Evolutionary conservation across 176 grass and related monocot genomes (phyloP).

Genomic region (Musa itinerans): DNA sequence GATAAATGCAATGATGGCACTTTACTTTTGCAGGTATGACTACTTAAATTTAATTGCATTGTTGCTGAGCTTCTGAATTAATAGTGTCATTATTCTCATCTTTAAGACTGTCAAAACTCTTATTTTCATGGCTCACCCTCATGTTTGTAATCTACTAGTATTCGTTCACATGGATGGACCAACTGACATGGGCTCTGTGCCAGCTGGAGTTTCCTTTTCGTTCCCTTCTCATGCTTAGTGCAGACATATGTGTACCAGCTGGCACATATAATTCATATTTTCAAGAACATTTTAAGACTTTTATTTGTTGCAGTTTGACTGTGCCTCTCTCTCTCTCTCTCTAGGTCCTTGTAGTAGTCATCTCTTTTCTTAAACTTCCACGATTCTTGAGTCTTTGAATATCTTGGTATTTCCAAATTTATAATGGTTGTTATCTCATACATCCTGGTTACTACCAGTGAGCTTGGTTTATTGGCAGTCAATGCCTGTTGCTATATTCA

Average conservation of each 20-base stretch:
- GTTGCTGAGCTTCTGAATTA: background rate
- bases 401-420: background rate
- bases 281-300: too few species aligned
- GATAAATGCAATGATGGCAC: constrained; percentile 81
- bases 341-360: background rate
- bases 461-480: background rate
- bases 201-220: too few species aligned
- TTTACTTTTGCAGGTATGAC: constrained; percentile 86
- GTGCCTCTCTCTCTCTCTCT: too few species aligned
- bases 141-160: background rate
- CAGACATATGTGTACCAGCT: background rate
- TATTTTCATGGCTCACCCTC: background rate
- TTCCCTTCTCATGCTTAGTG: background rate
- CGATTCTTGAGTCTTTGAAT: background rate
- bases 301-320: too few species aligned
- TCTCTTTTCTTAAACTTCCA: background rate
- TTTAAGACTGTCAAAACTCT: background rate
- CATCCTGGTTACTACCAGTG: background rate
- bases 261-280: too few species aligned
- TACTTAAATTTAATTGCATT: constrained; percentile 5
- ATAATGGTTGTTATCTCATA: background rate
- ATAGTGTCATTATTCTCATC: background rate
- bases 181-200: too few species aligned
- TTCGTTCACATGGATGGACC: too few species aligned
- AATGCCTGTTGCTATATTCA: background rate